Conservation (phyloP, 768 basidiomycete genomes). For the Tricholoma matsutake region DNA sequence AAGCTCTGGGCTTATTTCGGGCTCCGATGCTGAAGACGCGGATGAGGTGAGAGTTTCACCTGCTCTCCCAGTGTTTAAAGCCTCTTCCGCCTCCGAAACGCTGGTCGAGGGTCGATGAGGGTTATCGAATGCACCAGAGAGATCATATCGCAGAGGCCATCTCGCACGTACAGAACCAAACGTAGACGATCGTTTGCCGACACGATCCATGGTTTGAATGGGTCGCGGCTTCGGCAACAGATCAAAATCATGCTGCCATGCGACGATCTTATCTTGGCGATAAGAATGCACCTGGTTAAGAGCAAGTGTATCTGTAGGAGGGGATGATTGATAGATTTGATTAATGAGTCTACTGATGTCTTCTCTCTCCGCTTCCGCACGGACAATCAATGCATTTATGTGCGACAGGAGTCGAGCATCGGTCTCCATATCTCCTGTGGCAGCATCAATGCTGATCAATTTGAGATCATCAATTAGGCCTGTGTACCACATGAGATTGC, state of each 20-base stretch:
- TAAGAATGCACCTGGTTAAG: slow-evolving; percentile 83
- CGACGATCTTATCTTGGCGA: slow-evolving; percentile 90
- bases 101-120: slow-evolving; percentile 58
- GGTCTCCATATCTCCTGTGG: slow-evolving; percentile 72
- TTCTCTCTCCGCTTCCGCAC: slow-evolving; percentile 72
- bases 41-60: slow-evolving; percentile 62
- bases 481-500: slow-evolving; percentile 74
- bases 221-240: slow-evolving; percentile 72
- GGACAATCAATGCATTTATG: slow-evolving; percentile 61
- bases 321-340: slow-evolving; percentile 73
- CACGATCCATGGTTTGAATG: slow-evolving; percentile 45
- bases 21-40: slow-evolving; percentile 69
- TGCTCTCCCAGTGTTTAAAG: slow-evolving; percentile 41
- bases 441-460: slow-evolving; percentile 72
- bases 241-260: slow-evolving; percentile 95
- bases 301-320: slow-evolving; percentile 81
- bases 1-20: slow-evolving; percentile 40
- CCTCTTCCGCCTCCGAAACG: slow-evolving; percentile 75
- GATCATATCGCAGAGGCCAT: slow-evolving; percentile 63
- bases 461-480: slow-evolving; percentile 74
- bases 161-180: slow-evolving; percentile 71
- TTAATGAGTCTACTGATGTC: slow-evolving; percentile 76
- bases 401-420: slow-evolving; percentile 62
- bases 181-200: slow-evolving; percentile 53
- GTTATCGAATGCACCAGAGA: slow-evolving; percentile 51